Conservation (phyloP, 768 basidiomycete genomes). For the Phlebiopsis flavidoalba region DNA sequence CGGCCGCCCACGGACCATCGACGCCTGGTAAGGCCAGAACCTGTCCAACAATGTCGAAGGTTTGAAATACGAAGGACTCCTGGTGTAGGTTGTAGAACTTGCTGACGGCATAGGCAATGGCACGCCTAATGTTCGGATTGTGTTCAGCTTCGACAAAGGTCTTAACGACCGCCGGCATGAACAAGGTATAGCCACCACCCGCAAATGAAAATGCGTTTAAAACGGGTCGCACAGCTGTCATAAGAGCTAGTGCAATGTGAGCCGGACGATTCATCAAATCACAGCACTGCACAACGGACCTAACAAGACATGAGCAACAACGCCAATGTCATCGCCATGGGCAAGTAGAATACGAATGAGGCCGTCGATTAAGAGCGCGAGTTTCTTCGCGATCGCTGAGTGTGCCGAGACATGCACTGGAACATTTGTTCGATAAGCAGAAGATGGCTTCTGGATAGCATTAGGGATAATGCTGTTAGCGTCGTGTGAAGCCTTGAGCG, state of each 20-base stretch:
- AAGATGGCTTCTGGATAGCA: conserved; percentile 63
- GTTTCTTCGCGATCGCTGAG: conserved; percentile 64
- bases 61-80: conserved; percentile 72
- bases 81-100: conserved; percentile 72
- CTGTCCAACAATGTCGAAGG: conserved; percentile 56
- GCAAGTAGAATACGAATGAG: conserved; percentile 61
- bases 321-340: conserved; percentile 72
- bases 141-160: conserved; percentile 58
- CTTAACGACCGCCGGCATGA: conserved; percentile 70
- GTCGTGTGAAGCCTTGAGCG: conserved; percentile 14
- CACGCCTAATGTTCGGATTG: conserved; percentile 52
- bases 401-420: conserved; percentile 64
- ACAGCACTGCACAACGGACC: conserved; percentile 38
- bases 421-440: conserved; percentile 68
- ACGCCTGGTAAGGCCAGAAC: conserved; percentile 44
- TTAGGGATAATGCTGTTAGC: conserved; percentile 46
- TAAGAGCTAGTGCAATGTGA: conserved; percentile 41
- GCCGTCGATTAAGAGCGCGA: conserved; percentile 63
- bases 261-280: background rate
- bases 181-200: conserved; percentile 66
- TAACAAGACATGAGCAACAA: conserved; percentile 69
- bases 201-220: conserved; percentile 71
- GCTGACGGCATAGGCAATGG: conserved; percentile 67
- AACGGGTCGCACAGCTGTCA: conserved; percentile 75
- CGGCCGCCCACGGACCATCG: conserved; percentile 48